phyloP scores from a whole-genome alignment of 2,329 filamentous ascomycete genomes.

The Penicillium sp. region DNA sequence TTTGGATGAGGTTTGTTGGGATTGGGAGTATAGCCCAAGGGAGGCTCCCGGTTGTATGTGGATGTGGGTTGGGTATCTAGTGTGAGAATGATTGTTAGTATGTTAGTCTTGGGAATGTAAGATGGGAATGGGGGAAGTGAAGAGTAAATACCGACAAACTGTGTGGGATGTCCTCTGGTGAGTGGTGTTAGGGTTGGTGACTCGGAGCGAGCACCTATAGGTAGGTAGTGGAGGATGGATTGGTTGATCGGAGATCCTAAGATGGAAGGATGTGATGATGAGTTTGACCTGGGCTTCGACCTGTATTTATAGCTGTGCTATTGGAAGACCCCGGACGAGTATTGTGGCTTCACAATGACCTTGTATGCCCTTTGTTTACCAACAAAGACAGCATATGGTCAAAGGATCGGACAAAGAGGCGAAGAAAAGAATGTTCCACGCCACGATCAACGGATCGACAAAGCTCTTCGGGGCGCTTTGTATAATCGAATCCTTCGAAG shows the following conservation, averaged over 20 bases:
- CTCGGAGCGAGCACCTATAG: neutral
- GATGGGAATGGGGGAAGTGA: neutral
- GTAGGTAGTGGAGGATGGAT: neutral
- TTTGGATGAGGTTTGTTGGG: neutral
- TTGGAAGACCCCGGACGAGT: neutral
- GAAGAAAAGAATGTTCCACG: neutral
- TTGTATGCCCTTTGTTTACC: neutral
- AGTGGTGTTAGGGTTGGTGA: neutral
- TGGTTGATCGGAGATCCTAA: neutral
- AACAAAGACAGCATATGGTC: neutral
- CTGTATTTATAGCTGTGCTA: constrained; percentile 1
- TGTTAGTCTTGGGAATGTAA: neutral
- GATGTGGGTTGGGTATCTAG: neutral
- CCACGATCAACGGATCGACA: neutral
- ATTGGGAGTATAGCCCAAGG: no score
- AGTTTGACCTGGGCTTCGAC: neutral
- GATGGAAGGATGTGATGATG: neutral
- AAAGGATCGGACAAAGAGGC: neutral
- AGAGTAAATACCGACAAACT: neutral
- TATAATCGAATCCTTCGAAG: neutral
- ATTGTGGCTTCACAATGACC: neutral
- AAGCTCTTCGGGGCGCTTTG: neutral
- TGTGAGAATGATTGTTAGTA: neutral
- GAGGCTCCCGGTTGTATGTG: no score
- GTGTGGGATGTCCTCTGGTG: neutral